Evolutionary conservation across 192 early-diverging fungal species (phyloP).

Genomic region (Linnemannia zychae): DNA sequence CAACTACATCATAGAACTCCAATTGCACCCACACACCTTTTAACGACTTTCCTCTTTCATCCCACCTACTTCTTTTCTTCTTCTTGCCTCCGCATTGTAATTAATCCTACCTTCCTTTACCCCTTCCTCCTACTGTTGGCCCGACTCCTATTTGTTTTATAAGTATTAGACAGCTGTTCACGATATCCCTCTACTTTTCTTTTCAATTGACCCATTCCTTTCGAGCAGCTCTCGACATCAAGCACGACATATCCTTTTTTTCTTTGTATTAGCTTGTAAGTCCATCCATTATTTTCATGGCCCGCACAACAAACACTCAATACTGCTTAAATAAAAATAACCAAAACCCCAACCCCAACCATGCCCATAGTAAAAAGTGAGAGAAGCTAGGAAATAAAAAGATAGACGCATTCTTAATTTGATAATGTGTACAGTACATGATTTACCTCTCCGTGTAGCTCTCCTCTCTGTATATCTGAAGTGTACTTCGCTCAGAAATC

Average conservation of each 20-base stretch:
- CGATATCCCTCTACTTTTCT: neutral
- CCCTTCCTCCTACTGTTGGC: neutral
- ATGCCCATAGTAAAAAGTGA: neutral
- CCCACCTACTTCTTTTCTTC: neutral
- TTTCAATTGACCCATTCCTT: neutral
- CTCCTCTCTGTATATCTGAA: neutral
- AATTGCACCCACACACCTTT: no score
- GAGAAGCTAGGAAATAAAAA: neutral
- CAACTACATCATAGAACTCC: no score
- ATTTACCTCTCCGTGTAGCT: neutral
- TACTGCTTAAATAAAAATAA: neutral
- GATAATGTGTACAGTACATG: neutral
- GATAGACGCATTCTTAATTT: neutral
- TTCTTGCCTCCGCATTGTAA: neutral
- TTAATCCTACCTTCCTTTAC: neutral
- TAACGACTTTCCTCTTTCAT: neutral
- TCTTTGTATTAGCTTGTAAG: neutral
- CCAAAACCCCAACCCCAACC: neutral
- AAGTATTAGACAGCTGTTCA: neutral
- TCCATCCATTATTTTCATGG: neutral
- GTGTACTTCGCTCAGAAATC: neutral
- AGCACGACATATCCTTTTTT: neutral
- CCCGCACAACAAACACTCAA: neutral
- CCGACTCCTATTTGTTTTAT: neutral
- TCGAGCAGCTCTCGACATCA: slow-evolving; percentile 8